Conservation (phyloP, 208 protist genomes). For the Leishmania lainsoni region DNA sequence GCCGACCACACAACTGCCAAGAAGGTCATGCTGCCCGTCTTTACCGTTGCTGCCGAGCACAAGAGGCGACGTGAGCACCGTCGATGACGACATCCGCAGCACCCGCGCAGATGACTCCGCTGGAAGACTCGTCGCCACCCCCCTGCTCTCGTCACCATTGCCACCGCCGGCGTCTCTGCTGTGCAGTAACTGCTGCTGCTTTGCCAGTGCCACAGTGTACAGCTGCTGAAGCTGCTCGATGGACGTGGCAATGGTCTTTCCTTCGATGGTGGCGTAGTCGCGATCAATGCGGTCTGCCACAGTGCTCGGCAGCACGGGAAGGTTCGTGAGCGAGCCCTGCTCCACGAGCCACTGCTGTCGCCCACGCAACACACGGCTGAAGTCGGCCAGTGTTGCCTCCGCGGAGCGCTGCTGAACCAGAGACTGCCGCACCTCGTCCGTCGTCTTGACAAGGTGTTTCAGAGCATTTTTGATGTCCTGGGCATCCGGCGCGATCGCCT, state of each 20-base stretch:
- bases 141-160: neutral
- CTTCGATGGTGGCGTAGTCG: constrained; percentile 72
- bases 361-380: constrained; percentile 56
- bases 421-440: constrained; percentile 36
- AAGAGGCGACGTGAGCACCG: neutral
- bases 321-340: constrained; percentile 26
- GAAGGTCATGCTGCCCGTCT: neutral
- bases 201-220: constrained; percentile 6
- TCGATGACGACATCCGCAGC: neutral
- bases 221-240: constrained; percentile 56
- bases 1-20: neutral
- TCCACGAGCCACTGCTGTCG: constrained; percentile 55
- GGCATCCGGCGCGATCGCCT: constrained; percentile 34
- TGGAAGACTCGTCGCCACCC: neutral
- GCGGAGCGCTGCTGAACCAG: constrained; percentile 40
- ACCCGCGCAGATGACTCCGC: constrained; percentile 5
- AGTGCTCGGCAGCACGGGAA: constrained; percentile 37
- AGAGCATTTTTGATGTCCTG: constrained; percentile 38
- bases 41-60: neutral
- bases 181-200: constrained; percentile 10
- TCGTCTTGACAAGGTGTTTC: constrained; percentile 35
- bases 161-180: constrained; percentile 1
- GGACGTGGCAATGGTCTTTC: constrained; percentile 62
- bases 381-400: constrained; percentile 62
- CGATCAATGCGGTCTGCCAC: constrained; percentile 47